Evolutionary conservation across 2,329 filamentous ascomycete genomes (phyloP), one percentile per base, ranked within the genome.

Genomic region (Colletotrichum karsti): DNA sequence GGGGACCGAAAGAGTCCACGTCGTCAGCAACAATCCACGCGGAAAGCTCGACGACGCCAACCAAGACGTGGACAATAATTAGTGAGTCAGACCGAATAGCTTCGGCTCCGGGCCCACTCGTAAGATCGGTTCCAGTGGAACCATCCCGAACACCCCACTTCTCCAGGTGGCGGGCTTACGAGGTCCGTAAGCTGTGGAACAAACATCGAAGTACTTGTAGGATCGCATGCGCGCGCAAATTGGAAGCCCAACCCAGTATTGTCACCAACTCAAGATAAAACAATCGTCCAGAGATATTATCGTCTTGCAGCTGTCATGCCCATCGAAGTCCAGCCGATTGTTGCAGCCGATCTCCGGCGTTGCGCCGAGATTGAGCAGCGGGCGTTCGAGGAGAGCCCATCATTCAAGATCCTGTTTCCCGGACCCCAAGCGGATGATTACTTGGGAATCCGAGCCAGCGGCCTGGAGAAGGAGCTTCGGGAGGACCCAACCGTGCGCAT

Each of bases 371-470:
- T 69, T 26, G 66, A 69, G 55, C 41, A 56, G 7, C 20, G 48
- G 24, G 66, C 66, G 2, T 69, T 69, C 26, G 42, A 39, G 18
- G 48, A 51, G 35, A 64, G 54, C 51, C 63, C 44, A 20, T 33
- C 56, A 20, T 61, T 61, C 13, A 28, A 44, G n/a, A 20, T 70
- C 39, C 44, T 71, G 26, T 78, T 78, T 63, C 76, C 77, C 15
- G 77, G 77, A 1, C 76, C 75, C 37, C 72, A 77, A 53, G 73
- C 77, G 35, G 69, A 72, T 10, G 60, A 73, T 13, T 69, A 64
- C 5, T 44, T 70, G n/a, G 73, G 70, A 18, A 22, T 54, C n/a
- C 74, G 75, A 33, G 74, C 69, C 3, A 69, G 48, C 4, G 70
- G 72, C 24, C 26, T 79, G 28, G 55, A 61, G 10, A 72, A 72